These are phyloP conservation scores for Silene coronaria DNA, from an alignment of 179 eudicot genomes.

Conservation along the genomic window DNA sequence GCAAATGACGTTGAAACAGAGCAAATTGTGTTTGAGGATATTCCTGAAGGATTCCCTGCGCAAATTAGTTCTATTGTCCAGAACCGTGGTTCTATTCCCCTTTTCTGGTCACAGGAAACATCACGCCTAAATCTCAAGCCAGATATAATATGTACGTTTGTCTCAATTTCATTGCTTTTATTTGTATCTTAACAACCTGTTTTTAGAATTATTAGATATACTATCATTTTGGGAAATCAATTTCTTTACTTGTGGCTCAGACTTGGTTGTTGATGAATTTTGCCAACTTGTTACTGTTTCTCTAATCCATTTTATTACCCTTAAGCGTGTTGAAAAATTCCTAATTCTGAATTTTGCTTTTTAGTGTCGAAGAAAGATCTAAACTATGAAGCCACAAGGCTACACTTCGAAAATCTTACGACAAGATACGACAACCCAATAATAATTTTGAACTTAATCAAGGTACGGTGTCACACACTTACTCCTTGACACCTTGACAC, in stretches of 20 bases:
- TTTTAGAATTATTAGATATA: neutral
- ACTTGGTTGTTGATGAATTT: neutral
- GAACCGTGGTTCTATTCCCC: slow-evolving; percentile 96
- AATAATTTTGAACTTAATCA: slow-evolving; percentile 87
- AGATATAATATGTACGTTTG: slow-evolving; percentile 72
- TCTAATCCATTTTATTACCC: neutral
- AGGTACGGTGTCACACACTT: slow-evolving; percentile 37
- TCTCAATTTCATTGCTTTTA: neutral
- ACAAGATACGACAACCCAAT: slow-evolving; percentile 90
- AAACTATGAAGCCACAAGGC: slow-evolving; percentile 81
- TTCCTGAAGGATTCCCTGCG: slow-evolving; percentile 57
- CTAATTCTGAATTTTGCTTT: slow-evolving; percentile 15
- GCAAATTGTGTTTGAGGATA: slow-evolving; percentile 83
- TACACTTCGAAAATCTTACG: slow-evolving; percentile 88
- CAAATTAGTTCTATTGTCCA: slow-evolving; percentile 87
- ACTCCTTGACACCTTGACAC: neutral
- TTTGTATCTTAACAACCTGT: neutral
- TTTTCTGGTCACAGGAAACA: slow-evolving; percentile 98
- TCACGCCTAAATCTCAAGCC: slow-evolving; percentile 89
- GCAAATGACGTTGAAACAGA: slow-evolving; percentile 99
- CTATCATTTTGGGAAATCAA: neutral
- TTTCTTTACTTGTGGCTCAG: neutral
- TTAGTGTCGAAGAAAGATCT: slow-evolving; percentile 81
- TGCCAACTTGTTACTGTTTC: neutral
- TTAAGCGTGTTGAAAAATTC: neutral